A percentile compares a stretch with the other conserved stretches of the same genome.
Conservation (phyloP, 257 asterid genomes). For the Perilla frutescens region DNA sequence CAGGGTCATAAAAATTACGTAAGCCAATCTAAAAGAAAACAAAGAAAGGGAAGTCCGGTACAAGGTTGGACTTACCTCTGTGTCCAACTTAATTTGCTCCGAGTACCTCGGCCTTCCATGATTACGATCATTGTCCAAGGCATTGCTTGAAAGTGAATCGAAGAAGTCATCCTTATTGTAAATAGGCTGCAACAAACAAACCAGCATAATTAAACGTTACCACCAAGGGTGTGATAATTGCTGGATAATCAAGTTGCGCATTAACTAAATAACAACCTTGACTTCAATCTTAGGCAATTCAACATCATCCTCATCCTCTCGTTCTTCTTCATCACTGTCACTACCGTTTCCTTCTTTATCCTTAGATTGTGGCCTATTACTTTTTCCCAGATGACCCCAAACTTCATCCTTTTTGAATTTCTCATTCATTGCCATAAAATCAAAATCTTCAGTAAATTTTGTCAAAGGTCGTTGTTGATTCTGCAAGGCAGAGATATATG, state of each 20-base stretch:
- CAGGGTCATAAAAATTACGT: slow-evolving; percentile 10
- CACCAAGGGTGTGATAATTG: not conserved
- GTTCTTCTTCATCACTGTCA: slow-evolving; percentile 63
- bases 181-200: slow-evolving; percentile 57
- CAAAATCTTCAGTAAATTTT: slow-evolving; percentile 89
- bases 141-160: slow-evolving; percentile 72
- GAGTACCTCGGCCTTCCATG: slow-evolving; percentile 85
- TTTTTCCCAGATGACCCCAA: slow-evolving; percentile 98
- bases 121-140: slow-evolving; percentile 54
- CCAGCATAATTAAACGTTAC: slow-evolving; percentile 9
- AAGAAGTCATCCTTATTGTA: slow-evolving; percentile 96
- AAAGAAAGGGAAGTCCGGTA: not conserved
- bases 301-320: slow-evolving; percentile 55
- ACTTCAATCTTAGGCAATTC: slow-evolving; percentile 65
- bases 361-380: slow-evolving; percentile 51
- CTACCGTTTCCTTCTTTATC: slow-evolving; percentile 65
- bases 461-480: slow-evolving; percentile 66
- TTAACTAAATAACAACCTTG: slow-evolving; percentile 50
- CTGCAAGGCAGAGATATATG: slow-evolving; percentile 48
- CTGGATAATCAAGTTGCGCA: slow-evolving; percentile 2
- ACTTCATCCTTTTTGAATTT: slow-evolving; percentile 96
- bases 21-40: slow-evolving; percentile 25
- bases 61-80: slow-evolving; percentile 64
- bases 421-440: slow-evolving; percentile 97
- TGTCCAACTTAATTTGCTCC: slow-evolving; percentile 91